These are phyloP conservation scores for Ascochyta pisi DNA, from an alignment of 2,329 filamentous ascomycete genomes.

Conservation along the genomic window DNA sequence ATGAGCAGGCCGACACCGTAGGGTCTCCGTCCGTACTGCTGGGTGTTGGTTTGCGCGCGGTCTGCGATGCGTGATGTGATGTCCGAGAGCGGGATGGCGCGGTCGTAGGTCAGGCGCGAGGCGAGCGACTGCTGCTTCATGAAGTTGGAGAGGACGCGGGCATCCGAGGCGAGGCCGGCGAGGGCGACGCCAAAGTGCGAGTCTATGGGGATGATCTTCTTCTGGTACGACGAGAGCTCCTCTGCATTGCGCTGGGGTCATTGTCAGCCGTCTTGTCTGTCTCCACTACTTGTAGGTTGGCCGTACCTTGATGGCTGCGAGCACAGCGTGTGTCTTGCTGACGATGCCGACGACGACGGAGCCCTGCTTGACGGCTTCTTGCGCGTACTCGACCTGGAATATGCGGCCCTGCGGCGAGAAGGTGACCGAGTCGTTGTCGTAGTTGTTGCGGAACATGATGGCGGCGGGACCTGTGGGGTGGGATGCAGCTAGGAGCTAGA, in stretches of 20 bases:
- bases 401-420: conserved; percentile 99
- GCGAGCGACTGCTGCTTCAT: conserved; percentile 99
- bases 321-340: conserved; percentile 96
- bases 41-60: conserved; percentile 96
- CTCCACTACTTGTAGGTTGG: not conserved
- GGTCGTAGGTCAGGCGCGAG: conserved; percentile 94
- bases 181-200: conserved; percentile 95
- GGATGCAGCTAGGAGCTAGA: not conserved
- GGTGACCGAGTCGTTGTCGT: conserved; percentile 99
- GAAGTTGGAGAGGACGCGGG: conserved; percentile 99
- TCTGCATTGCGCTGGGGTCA: conserved; percentile 87
- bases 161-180: conserved; percentile 94
- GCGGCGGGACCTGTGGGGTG: conserved; percentile 27
- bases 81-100: conserved; percentile 86
- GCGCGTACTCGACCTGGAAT: conserved; percentile 99
- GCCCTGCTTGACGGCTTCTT: conserved; percentile 98
- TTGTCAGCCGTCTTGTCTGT: conserved; percentile 17
- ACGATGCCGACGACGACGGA: conserved; percentile 96
- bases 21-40: conserved; percentile 94
- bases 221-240: conserved; percentile 99
- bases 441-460: conserved; percentile 99
- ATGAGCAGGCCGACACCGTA: conserved; percentile 95
- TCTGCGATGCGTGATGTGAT: conserved; percentile 93
- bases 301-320: conserved; percentile 91
- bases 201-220: conserved; percentile 97